These are phyloP conservation scores for Boletus subparvulus DNA, from an alignment of 768 basidiomycete genomes.

Conservation along the genomic window DNA sequence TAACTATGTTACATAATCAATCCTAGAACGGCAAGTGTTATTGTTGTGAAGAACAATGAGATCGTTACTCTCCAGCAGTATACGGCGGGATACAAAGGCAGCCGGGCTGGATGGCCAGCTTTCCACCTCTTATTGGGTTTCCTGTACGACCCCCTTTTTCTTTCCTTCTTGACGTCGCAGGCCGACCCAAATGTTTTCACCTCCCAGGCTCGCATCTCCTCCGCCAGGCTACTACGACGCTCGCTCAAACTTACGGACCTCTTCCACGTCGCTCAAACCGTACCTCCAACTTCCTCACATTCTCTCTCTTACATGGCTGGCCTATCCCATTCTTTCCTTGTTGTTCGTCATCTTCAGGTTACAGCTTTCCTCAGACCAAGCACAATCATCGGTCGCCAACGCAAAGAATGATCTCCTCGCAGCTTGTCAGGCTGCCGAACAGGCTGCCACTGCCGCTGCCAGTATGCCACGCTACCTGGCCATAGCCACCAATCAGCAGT, in stretches of 20 bases:
- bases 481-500: slow-evolving; percentile 76
- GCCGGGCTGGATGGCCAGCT: slow-evolving; percentile 1
- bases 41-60: slow-evolving; percentile 33
- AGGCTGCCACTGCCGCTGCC: slow-evolving; percentile 76
- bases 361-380: slow-evolving; percentile 65
- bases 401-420: slow-evolving; percentile 77
- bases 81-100: slow-evolving; percentile 24
- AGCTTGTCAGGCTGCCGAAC: slow-evolving; percentile 83
- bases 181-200: slow-evolving; percentile 37
- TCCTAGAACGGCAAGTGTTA: slow-evolving; percentile 27
- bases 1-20: slow-evolving; percentile 5
- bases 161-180: slow-evolving; percentile 34
- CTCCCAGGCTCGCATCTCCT: slow-evolving; percentile 36
- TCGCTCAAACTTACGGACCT: slow-evolving; percentile 35
- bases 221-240: slow-evolving; percentile 64
- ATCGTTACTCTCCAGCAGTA: background rate
- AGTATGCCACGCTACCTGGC: slow-evolving; percentile 91
- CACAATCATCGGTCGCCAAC: slow-evolving; percentile 62
- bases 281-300: slow-evolving; percentile 83
- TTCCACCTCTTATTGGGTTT: slow-evolving; percentile 14
- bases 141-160: slow-evolving; percentile 13
- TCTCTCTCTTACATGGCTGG: slow-evolving; percentile 86
- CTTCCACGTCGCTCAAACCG: slow-evolving; percentile 56
- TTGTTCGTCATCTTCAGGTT: slow-evolving; percentile 85
- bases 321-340: slow-evolving; percentile 87